These are phyloP conservation scores for Chenopodium quinoa DNA, from an alignment of 148 eudicot genomes.

Conservation along the genomic window DNA sequence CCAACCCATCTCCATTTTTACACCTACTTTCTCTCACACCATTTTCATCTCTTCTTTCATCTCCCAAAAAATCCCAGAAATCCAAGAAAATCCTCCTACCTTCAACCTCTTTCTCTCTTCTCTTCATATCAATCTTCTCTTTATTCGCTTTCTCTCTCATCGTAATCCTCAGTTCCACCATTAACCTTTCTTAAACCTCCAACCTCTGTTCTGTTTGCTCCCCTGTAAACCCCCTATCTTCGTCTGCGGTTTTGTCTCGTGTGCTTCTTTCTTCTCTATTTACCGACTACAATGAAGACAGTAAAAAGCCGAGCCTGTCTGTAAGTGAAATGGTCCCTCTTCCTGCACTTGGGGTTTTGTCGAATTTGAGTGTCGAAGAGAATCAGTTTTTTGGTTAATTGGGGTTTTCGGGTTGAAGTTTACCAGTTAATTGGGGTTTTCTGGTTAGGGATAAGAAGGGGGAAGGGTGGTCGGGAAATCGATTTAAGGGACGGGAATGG, in stretches of 20 bases:
- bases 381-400: conserved; percentile 31
- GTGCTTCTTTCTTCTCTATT: conserved; percentile 31
- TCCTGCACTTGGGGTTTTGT: conserved; percentile 39
- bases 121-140: conserved; percentile 39
- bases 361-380: conserved; percentile 31
- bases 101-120: conserved; percentile 29
- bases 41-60: conserved; percentile 40
- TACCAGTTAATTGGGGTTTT: too few species aligned
- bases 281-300: not conserved
- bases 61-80: conserved; percentile 45
- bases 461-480: too few species aligned
- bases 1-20: conserved; percentile 21
- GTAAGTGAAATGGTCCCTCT: conserved; percentile 54
- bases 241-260: conserved; percentile 10
- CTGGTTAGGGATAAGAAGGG: too few species aligned
- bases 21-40: conserved; percentile 47
- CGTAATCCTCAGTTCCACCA: conserved; percentile 29
- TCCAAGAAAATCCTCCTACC: conserved; percentile 24
- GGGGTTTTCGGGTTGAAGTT: too few species aligned
- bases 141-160: conserved; percentile 34
- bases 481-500: too few species aligned
- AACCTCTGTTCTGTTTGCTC: not conserved
- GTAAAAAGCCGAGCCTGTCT: conserved; percentile 25
- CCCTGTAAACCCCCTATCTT: not conserved
- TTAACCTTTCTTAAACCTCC: conserved; percentile 28